phyloP scores from a whole-genome alignment of 805 yeast species.

The Yarrowia bubula region DNA sequence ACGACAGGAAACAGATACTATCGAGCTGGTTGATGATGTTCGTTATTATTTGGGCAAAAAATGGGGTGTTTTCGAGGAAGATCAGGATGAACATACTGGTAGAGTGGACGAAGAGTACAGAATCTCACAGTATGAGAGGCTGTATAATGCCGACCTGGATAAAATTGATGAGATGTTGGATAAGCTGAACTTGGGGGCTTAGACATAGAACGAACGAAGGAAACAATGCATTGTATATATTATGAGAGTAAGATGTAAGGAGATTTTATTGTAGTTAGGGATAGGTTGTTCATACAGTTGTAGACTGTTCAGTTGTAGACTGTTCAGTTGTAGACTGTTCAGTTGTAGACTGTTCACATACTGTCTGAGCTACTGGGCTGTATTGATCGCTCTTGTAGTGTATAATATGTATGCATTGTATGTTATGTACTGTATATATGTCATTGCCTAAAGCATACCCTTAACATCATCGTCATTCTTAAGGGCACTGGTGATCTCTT shows the following conservation, averaged over 20 bases:
- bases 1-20: slow-evolving; percentile 74
- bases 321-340: too few species aligned
- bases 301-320: too few species aligned
- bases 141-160: slow-evolving; percentile 42
- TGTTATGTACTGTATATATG: not conserved
- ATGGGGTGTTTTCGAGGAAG: slow-evolving; percentile 35
- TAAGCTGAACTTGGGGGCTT: not conserved
- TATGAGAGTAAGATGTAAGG: too few species aligned
- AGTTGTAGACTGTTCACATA: too few species aligned
- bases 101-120: slow-evolving; percentile 32
- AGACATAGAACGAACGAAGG: not conserved
- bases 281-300: too few species aligned
- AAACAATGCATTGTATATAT: not conserved
- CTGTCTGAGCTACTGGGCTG: too few species aligned
- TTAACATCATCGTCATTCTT: slow-evolving; percentile 52
- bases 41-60: slow-evolving; percentile 55
- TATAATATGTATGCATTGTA: not conserved
- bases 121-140: slow-evolving; percentile 38
- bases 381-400: too few species aligned
- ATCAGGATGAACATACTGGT: slow-evolving; percentile 25
- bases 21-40: slow-evolving; percentile 76
- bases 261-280: too few species aligned
- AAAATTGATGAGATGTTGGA: slow-evolving; percentile 40
- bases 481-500: slow-evolving; percentile 61
- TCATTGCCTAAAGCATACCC: slow-evolving; percentile 35